Evolutionary conservation across 192 early-diverging fungal genomes (phyloP).

Genomic region (Linnemannia elongata): DNA sequence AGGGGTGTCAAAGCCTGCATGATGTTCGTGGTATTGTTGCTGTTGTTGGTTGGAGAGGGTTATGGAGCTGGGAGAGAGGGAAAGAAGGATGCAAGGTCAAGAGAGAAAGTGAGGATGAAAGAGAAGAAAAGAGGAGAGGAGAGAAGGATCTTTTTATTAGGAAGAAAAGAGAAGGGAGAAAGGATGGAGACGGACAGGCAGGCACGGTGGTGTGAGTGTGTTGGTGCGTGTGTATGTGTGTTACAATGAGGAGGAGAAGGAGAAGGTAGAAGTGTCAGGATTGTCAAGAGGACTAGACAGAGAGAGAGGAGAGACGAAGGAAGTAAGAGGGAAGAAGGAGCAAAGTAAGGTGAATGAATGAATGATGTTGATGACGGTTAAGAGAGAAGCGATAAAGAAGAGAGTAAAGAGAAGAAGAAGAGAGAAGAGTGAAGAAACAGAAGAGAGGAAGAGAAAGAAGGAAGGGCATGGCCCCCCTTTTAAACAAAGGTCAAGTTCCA

Average conservation of each 20-base stretch:
- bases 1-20: conserved; percentile 56
- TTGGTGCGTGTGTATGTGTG: neutral
- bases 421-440: conserved; percentile 7
- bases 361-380: neutral
- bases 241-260: neutral
- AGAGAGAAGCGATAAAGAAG: neutral
- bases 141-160: neutral
- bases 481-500: neutral
- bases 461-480: neutral
- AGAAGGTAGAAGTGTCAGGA: neutral
- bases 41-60: neutral
- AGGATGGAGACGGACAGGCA: neutral
- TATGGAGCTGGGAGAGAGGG: neutral
- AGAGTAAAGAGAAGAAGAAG: neutral
- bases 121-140: neutral
- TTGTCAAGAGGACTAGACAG: neutral
- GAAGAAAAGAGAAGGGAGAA: neutral
- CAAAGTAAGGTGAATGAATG: neutral
- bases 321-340: neutral
- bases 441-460: neutral
- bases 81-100: neutral
- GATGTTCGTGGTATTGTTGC: neutral
- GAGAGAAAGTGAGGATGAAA: neutral
- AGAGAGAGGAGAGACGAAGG: neutral
- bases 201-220: neutral